These are phyloP conservation scores for Climacium dendroides DNA, from an alignment of 225 moss, liverwort and hornwort genomes.

Conservation along the genomic window DNA sequence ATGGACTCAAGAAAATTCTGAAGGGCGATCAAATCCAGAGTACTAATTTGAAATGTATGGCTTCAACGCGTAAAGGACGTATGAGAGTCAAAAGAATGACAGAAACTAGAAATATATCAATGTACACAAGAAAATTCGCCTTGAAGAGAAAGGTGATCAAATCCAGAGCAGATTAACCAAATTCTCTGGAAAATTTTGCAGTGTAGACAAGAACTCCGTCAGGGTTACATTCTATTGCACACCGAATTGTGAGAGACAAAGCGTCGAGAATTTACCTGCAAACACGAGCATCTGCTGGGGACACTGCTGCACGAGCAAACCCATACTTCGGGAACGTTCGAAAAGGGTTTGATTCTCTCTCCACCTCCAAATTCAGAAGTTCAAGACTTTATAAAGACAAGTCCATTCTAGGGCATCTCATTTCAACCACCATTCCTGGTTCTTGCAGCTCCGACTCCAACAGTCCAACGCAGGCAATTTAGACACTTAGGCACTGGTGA, in stretches of 20 bases:
- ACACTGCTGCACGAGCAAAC: background rate
- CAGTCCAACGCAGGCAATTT: background rate
- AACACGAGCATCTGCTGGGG: background rate
- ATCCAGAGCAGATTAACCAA: background rate
- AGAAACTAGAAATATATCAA: background rate
- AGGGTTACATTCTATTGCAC: background rate
- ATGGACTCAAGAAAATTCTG: background rate
- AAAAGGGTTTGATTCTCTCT: background rate
- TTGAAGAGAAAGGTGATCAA: background rate
- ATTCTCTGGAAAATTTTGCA: background rate
- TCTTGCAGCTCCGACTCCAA: background rate
- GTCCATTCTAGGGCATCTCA: background rate
- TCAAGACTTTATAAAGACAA: background rate
- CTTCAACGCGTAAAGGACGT: background rate
- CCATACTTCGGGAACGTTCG: background rate
- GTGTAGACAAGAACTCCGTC: background rate
- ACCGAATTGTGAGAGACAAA: background rate
- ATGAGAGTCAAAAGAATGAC: background rate
- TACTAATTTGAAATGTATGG: background rate
- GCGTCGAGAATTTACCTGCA: background rate
- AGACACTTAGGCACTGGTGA: background rate
- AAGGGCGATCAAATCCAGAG: background rate
- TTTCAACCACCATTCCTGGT: background rate
- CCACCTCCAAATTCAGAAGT: background rate
- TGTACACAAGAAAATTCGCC: background rate